phyloP scores from a whole-genome alignment of 139 green algal genomes.

The Haematococcus sp. region DNA sequence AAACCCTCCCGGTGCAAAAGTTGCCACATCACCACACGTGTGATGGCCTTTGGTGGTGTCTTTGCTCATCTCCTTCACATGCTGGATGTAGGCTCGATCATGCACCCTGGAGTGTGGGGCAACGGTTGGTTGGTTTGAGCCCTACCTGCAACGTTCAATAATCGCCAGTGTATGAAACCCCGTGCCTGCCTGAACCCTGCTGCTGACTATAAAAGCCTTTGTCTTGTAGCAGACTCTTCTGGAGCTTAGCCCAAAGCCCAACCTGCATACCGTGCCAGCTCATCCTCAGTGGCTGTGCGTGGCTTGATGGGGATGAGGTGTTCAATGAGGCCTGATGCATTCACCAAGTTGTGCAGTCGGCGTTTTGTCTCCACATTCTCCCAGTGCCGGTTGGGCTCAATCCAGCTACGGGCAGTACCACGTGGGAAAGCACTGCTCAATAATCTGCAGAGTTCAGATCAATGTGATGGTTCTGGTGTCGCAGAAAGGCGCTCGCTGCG shows the following conservation, averaged over 20 bases:
- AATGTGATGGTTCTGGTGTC: too few relatives aligned
- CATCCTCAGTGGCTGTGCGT: not conserved
- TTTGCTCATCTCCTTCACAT: constrained; percentile 22
- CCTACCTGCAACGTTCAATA: too few relatives aligned
- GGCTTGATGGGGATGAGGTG: constrained; percentile 37
- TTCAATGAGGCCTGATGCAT: constrained; percentile 40
- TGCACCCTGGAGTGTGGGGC: constrained; percentile 31
- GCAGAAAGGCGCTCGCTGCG: too few relatives aligned
- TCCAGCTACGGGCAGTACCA: not conserved
- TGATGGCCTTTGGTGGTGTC: constrained; percentile 33
- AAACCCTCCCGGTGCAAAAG: constrained; percentile 35
- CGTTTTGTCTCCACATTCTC: constrained; percentile 58
- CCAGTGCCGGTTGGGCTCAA: constrained; percentile 39
- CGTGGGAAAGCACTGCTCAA: not conserved
- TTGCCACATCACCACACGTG: constrained; percentile 25
- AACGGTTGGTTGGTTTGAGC: too few relatives aligned
- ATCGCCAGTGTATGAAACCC: too few relatives aligned
- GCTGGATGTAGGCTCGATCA: constrained; percentile 24
- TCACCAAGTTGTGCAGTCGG: constrained; percentile 47
- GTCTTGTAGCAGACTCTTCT: too few relatives aligned
- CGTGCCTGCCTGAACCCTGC: too few relatives aligned
- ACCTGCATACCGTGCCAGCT: constrained; percentile 1
- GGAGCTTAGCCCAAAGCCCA: too few relatives aligned
- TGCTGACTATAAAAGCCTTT: too few relatives aligned
- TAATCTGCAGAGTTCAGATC: too few relatives aligned